These are phyloP conservation scores for Fagopyrum esculentum DNA, from an alignment of 148 eudicot species.

Conservation along the genomic window DNA sequence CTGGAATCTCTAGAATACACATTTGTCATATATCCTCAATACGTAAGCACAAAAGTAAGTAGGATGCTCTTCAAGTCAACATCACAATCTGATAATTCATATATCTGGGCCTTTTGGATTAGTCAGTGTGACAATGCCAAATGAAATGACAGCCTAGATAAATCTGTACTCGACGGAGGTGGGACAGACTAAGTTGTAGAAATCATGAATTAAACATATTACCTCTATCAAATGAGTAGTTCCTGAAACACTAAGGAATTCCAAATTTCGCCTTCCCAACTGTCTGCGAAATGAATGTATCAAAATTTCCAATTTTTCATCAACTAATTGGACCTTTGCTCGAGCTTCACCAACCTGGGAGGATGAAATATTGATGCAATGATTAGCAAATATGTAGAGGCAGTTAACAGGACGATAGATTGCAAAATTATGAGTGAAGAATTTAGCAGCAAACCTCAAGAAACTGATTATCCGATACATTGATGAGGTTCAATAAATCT, in stretches of 20 bases:
- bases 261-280: constrained; percentile 52
- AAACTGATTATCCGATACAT: constrained; percentile 45
- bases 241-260: constrained; percentile 63
- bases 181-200: neutral
- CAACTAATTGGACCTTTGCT: constrained; percentile 43
- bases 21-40: neutral
- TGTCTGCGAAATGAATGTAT: constrained; percentile 60
- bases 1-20: neutral
- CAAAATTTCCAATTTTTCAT: constrained; percentile 59
- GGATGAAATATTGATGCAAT: neutral
- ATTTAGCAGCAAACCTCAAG: constrained; percentile 45
- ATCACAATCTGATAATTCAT: neutral
- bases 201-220: constrained; percentile 9
- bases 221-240: constrained; percentile 94
- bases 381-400: neutral
- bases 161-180: neutral
- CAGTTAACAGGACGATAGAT: neutral
- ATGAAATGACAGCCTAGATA: neutral
- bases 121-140: neutral
- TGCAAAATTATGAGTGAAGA: neutral
- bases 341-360: constrained; percentile 56
- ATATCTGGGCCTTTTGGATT: neutral
- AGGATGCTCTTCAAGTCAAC: neutral
- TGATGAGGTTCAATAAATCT: constrained; percentile 60
- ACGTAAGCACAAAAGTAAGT: neutral